Conservation (phyloP, 202 grass and related monocot species). For the Hordeum pubiflorum region DNA sequence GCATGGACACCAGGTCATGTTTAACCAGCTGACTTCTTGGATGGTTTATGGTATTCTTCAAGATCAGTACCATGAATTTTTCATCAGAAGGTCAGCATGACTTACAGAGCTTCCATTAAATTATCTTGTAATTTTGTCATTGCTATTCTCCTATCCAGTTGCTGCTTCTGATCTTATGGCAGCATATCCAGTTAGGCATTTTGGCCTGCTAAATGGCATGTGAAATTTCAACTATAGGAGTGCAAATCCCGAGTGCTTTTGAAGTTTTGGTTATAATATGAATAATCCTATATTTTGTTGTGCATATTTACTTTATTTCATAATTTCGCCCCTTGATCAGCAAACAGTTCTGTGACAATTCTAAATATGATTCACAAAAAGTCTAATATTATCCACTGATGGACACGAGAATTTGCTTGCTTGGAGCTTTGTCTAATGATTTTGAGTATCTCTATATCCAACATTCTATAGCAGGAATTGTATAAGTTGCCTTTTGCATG, state of each 20-base stretch:
- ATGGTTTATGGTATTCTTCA: conserved; percentile 98
- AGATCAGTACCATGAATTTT: conserved; percentile 91
- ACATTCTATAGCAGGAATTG: not conserved
- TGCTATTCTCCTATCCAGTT: not conserved
- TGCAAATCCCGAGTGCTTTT: not conserved
- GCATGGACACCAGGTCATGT: conserved; percentile 99
- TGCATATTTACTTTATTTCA: not conserved
- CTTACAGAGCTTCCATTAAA: conserved; percentile 7
- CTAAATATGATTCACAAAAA: not conserved
- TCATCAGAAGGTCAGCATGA: conserved; percentile 74
- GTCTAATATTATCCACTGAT: not conserved
- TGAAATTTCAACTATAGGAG: not conserved
- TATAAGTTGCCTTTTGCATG: not conserved
- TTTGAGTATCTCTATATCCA: conserved; percentile 3
- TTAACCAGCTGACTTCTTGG: conserved; percentile 92
- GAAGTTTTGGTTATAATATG: conserved; percentile 8
- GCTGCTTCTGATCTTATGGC: not conserved
- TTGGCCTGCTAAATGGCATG: not conserved
- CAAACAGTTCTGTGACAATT: not conserved
- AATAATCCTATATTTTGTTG: not conserved
- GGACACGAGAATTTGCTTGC: not conserved
- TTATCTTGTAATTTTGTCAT: conserved; percentile 1
- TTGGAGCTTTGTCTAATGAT: not conserved
- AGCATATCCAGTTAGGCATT: not conserved
- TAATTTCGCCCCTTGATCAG: not conserved